Base-by-base conservation (phyloP, 495 filamentous ascomycete genomes). In the Aspergillus affinis region DNA sequence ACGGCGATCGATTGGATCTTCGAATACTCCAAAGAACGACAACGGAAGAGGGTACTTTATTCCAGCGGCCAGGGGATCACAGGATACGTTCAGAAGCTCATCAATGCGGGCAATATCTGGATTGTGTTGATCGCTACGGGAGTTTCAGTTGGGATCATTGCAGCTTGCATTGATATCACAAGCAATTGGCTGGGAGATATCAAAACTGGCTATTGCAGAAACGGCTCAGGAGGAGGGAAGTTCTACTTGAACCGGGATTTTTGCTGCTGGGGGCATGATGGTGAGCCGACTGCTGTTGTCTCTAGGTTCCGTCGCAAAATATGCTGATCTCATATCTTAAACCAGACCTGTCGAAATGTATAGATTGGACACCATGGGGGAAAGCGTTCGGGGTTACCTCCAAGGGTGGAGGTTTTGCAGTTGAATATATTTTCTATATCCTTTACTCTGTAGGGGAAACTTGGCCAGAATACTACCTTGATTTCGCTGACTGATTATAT, bases 1-100 rank as follows among this genome's bases (percentile, higher is more conserved):
- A 97, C 95, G 15, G 94, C 95, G 15, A 98, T 98, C 72, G 94
- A 98, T 77, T 98, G 94, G 94, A 98, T 97, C 65, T 98, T 96
- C 69, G 94, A 98, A 73, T 96, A 98, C 71, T 94, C 92, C 23
- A 97, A 97, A 72, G 94, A 98, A 73, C 84, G 94, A 18, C 91
- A 96, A 72, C 84, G 94, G 47, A 83, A 94, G 63, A 82, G 91
- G 9, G 78, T 89, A 17, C 78, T 98, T 10, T 87, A 84, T 54
- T 85, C 87, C 3, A 86, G 79, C 60, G 81, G 88, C 9, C 83
- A 85, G 27, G 90, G 91, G 3, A 57, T 96, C 15, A 60, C 93
- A 20, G 92, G 92, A 23, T 86, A 93, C 68, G 62, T 84, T 29
- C 84, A 82, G 51, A 87, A 87, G 55, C 66, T 94, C 8, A 75